These are phyloP conservation scores for Solanum phureja DNA, from an alignment of 257 asterid genomes.

Conservation along the genomic window DNA sequence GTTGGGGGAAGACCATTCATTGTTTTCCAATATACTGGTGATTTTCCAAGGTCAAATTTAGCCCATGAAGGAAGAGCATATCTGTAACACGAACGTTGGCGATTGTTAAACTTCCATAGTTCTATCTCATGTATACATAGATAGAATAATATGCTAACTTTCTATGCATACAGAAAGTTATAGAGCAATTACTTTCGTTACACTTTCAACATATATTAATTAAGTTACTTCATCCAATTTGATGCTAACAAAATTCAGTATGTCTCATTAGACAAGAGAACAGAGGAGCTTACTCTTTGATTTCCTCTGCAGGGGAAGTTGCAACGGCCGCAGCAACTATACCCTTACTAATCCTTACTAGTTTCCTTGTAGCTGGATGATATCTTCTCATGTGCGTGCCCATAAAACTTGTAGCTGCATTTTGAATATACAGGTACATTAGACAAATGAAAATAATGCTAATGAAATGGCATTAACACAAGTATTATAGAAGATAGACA, in stretches of 20 bases:
- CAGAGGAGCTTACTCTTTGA: slow-evolving; percentile 48
- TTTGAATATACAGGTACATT: background rate
- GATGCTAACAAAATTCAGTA: background rate
- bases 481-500: background rate
- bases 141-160: background rate
- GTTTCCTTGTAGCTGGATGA: slow-evolving; percentile 19
- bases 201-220: background rate
- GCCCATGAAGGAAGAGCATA: slow-evolving; percentile 78
- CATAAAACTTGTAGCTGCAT: slow-evolving; percentile 35
- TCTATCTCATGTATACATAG: background rate
- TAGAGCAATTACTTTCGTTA: background rate
- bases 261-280: background rate
- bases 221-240: background rate
- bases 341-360: slow-evolving; percentile 13
- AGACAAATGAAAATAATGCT: background rate
- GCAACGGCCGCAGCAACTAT: slow-evolving; percentile 45
- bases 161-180: background rate
- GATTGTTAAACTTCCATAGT: background rate
- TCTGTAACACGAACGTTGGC: slow-evolving; percentile 14
- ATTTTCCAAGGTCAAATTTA: slow-evolving; percentile 71
- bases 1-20: slow-evolving; percentile 86
- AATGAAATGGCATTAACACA: background rate
- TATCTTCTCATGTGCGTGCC: slow-evolving; percentile 25
- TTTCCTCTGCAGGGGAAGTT: slow-evolving; percentile 33
- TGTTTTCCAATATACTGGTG: slow-evolving; percentile 88